Evolutionary conservation across 306 rosid species (phyloP).

Genomic region (Casuarina equisetifolia): DNA sequence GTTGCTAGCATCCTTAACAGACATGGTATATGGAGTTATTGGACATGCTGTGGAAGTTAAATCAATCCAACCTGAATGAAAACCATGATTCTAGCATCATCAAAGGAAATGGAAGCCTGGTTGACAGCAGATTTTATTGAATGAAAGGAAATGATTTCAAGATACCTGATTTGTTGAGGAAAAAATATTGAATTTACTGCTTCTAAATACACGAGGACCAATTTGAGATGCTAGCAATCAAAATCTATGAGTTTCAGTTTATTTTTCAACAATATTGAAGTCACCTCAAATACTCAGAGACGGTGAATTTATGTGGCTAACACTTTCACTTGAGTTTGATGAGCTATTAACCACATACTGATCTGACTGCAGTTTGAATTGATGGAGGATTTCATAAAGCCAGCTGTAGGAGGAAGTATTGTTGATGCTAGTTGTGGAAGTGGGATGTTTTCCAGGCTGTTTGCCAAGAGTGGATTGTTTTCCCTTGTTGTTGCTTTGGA

Average conservation of each 20-base stretch:
- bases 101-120: not conserved
- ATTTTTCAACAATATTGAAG: not conserved
- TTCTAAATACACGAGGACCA: not conserved
- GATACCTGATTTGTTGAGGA: not conserved
- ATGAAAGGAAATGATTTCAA: not conserved
- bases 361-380: constrained; percentile 77
- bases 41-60: not conserved
- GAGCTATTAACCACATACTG: constrained; percentile 7
- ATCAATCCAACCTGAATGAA: not conserved
- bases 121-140: not conserved
- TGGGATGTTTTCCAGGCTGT: constrained; percentile 84
- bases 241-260: not conserved
- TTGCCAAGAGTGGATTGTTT: constrained; percentile 85
- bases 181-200: not conserved
- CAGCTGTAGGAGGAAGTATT: constrained; percentile 77
- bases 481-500: constrained; percentile 81
- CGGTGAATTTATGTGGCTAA: constrained; percentile 8
- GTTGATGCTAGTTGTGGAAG: constrained; percentile 95
- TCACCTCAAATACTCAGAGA: not conserved
- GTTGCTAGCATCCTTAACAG: not conserved
- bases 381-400: constrained; percentile 64
- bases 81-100: not conserved
- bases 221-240: not conserved
- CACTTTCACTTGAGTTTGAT: constrained; percentile 15
- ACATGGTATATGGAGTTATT: not conserved